Evolutionary conservation across 2,329 filamentous ascomycete genomes (phyloP), one percentile per base, ranked within the genome.

Genomic region (Clonostachys rosea): DNA sequence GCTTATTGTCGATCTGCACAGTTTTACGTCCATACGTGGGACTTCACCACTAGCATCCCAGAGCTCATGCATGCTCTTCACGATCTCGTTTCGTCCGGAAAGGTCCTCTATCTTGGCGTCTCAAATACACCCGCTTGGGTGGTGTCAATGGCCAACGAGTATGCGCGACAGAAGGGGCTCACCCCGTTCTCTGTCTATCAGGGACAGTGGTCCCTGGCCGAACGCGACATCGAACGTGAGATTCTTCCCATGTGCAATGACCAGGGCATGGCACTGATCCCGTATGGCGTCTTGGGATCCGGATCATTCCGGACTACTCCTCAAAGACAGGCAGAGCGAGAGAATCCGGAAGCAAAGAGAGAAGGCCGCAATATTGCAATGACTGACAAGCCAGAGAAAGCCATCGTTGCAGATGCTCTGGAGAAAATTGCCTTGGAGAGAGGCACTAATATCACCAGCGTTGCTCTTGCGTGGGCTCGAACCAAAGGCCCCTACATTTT

Each of bases 231-330:
- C 20, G 57, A 60, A 45, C 51, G 56, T 30, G 59, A 61, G 13
- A 57, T 61, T 43, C 54, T 61, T 36, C 57, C 58, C 36, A 60
- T 62, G 59, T 49, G 51, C 34, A 45, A 42, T 3, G 39, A 50
- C 34, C 55, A 56, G 42, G 57, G 56, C 17, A 57, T 58, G 77
- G 78, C 61, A 16, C 48, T 79, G 6, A 62, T 70, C 0, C 77
- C 79, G 0, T 82, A 74, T 73, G 78, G 74, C 40, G 70, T 68
- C 5, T 56, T 76, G 14, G 69, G 70, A 14, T 67, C 51, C 69
- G 68, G 70, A 17, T 49, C 48, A 10, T 69, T 68, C 55, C 56
- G 24, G 24, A 30, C 24, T 30, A 30, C 24, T 30, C 9, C 24
- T 30, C 24, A 30, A 30, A 8, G 24, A 30, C 24, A 30, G 24